Conservation (phyloP, 2,329 filamentous ascomycete genomes). For the Penicillium janthinellum region DNA sequence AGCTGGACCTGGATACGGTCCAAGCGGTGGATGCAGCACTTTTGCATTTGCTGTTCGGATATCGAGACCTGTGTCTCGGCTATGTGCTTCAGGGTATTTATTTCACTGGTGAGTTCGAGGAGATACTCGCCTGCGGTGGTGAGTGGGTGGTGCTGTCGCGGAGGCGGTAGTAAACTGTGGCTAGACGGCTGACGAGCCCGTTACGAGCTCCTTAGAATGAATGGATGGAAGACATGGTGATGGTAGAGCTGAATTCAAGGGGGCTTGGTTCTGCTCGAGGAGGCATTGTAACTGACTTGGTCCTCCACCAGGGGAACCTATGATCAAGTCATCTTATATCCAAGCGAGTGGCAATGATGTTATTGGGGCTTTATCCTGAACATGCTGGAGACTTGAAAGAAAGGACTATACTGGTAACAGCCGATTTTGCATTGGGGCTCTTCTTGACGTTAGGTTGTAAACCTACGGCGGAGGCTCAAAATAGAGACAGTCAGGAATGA, state of each 20-base stretch:
- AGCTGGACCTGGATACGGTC: not conserved
- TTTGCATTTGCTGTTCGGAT: not conserved
- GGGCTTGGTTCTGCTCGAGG: not conserved
- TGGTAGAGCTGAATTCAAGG: not conserved
- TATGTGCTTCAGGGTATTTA: not conserved
- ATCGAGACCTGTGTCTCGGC: not conserved
- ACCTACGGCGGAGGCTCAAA: not conserved
- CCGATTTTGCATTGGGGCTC: not conserved
- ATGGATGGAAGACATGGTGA: not conserved
- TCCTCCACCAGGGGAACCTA: not conserved
- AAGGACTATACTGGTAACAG: not conserved
- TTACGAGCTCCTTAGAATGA: not conserved
- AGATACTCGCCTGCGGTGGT: not conserved
- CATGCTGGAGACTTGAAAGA: slow-evolving; percentile 71
- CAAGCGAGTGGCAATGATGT: no score
- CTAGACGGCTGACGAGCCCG: not conserved
- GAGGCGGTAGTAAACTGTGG: not conserved
- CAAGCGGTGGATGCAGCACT: not conserved
- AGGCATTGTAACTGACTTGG: not conserved
- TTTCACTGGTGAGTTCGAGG: not conserved
- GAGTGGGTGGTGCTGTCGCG: not conserved
- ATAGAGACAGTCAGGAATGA: not conserved
- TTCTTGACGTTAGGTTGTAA: no score
- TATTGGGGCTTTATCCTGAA: slow-evolving; percentile 50
- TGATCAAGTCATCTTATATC: not conserved